Evolutionary conservation across 306 rosid species (phyloP).

Genomic region (apple (Malus domestica)): DNA sequence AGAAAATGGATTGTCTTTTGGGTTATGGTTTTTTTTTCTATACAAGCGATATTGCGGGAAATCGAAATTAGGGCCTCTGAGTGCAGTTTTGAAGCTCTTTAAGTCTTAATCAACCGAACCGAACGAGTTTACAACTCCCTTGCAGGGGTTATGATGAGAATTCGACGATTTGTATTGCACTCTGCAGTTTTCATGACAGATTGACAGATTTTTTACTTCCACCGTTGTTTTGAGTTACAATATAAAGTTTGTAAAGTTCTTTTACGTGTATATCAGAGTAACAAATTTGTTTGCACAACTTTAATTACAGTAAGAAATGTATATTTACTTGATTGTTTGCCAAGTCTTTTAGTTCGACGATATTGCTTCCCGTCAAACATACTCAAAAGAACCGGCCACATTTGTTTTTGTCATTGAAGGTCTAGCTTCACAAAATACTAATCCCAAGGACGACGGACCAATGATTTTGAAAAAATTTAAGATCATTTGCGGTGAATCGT

Average conservation of each 20-base stretch:
- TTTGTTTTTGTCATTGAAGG: no score
- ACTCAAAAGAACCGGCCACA: no score
- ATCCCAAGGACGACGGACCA: fast-evolving
- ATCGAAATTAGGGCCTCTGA: neutral
- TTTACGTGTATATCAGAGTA: neutral
- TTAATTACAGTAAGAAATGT: neutral
- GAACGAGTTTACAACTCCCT: no score
- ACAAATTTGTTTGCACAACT: neutral
- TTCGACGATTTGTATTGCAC: neutral
- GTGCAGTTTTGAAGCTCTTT: no score
- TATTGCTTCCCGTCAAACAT: no score
- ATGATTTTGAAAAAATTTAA: no score
- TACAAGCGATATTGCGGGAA: neutral
- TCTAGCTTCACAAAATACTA: no score
- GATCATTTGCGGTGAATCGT: no score
- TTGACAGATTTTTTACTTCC: neutral
- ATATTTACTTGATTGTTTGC: neutral
- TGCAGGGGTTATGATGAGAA: neutral
- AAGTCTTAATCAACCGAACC: no score
- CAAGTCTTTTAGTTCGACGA: neutral
- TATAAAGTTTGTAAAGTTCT: neutral
- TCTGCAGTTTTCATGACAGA: neutral
- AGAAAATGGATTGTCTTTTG: slow-evolving; percentile 30
- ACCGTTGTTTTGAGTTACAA: neutral
- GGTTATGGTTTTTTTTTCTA: neutral